A percentile compares a stretch with the other conserved stretches of the same genome.
Conservation (phyloP, 352 stramenopile species). For the Lagenidium giganteum region DNA sequence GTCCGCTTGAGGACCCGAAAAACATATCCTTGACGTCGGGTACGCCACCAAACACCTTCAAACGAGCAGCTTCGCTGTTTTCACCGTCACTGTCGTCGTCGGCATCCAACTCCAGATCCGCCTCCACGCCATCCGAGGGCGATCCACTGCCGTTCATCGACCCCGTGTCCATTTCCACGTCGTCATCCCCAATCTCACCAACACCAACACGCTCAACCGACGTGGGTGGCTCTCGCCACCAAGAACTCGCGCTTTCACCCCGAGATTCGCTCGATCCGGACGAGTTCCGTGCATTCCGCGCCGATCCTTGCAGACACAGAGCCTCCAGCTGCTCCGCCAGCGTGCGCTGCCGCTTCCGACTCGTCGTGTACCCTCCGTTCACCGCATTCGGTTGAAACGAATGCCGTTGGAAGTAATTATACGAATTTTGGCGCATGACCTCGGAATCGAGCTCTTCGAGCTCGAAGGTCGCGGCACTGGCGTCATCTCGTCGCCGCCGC, state of each 20-base stretch:
- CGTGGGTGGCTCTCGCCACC: too few relatives aligned
- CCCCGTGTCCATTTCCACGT: slow-evolving; percentile 14
- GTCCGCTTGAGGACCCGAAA: slow-evolving; percentile 18
- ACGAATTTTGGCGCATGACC: slow-evolving; percentile 63
- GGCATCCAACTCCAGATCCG: slow-evolving; percentile 11
- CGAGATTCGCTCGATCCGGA: too few relatives aligned
- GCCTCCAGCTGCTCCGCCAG: slow-evolving; percentile 58
- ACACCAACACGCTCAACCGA: too few relatives aligned
- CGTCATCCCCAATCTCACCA: not conserved
- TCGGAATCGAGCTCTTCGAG: slow-evolving; percentile 66
- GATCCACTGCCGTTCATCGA: not conserved
- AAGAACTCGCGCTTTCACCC: too few relatives aligned
- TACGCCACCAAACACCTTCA: slow-evolving; percentile 28
- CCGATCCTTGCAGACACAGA: slow-evolving; percentile 25
- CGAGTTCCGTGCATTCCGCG: not conserved
- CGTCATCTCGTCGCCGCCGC: slow-evolving; percentile 41
- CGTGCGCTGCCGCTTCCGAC: slow-evolving; percentile 54
- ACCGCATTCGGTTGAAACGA: not conserved
- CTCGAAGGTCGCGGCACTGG: slow-evolving; percentile 21
- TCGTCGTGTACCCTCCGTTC: not conserved
- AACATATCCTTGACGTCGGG: slow-evolving; percentile 46
- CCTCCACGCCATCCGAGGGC: slow-evolving; percentile 8
- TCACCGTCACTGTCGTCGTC: slow-evolving; percentile 10
- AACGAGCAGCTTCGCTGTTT: slow-evolving; percentile 18
- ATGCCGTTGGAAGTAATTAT: slow-evolving; percentile 65